Conservation (phyloP, 2,329 filamentous ascomycete species). For the Hyphodiscus sp. region DNA sequence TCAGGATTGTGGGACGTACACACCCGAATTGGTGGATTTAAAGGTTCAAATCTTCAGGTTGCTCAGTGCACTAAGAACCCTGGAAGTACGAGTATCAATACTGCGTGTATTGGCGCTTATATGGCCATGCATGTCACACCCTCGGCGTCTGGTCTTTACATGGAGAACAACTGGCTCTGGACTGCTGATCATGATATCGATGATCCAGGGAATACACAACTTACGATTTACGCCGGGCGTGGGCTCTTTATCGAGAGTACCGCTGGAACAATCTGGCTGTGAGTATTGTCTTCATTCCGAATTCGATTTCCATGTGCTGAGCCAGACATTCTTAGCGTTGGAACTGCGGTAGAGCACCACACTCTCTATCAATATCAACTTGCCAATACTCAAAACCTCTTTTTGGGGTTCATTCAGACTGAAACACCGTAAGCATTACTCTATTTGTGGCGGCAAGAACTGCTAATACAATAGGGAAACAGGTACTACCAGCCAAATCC, state of each 20-base stretch:
- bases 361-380: background rate
- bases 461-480: too few species aligned
- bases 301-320: too few species aligned
- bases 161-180: slow-evolving; percentile 45
- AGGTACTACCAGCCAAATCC: slow-evolving; percentile 14
- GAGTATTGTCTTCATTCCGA: too few species aligned
- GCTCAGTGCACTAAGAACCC: slow-evolving; percentile 57
- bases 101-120: background rate
- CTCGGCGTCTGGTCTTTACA: slow-evolving; percentile 37
- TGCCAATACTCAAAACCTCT: background rate
- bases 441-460: too few species aligned
- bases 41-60: slow-evolving; percentile 40
- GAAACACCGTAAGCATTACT: background rate
- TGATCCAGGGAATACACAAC: slow-evolving; percentile 41
- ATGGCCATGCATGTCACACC: slow-evolving; percentile 1
- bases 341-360: background rate
- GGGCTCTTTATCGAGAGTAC: slow-evolving; percentile 29
- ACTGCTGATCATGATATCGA: slow-evolving; percentile 39
- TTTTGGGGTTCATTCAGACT: background rate
- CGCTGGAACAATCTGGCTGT: background rate
- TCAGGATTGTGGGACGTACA: slow-evolving; percentile 43
- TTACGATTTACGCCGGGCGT: slow-evolving; percentile 44
- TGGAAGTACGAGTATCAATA: slow-evolving; percentile 12
- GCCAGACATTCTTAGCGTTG: background rate
- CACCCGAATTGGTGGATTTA: slow-evolving; percentile 37